phyloP scores from a whole-genome alignment of 306 rosid genomes.

The Medicago lupulina region DNA sequence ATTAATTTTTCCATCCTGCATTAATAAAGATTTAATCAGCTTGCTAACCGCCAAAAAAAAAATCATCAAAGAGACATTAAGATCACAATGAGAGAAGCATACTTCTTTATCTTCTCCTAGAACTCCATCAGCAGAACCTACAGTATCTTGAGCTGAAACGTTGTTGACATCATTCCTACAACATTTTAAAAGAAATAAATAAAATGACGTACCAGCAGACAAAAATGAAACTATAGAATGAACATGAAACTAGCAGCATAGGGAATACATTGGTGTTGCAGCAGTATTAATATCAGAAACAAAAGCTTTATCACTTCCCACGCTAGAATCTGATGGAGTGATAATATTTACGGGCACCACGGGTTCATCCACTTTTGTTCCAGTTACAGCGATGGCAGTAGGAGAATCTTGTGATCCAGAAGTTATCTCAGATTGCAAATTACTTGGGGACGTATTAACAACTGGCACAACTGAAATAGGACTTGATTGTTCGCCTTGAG shows the following conservation, averaged over 20 bases:
- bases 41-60: constrained; percentile 41
- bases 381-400: constrained; percentile 48
- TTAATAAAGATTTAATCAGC: constrained; percentile 40
- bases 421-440: constrained; percentile 49
- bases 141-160: constrained; percentile 51
- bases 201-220: constrained; percentile 1
- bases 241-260: constrained; percentile 30
- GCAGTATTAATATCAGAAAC: constrained; percentile 43
- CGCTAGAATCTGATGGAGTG: constrained; percentile 48
- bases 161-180: constrained; percentile 59
- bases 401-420: constrained; percentile 67
- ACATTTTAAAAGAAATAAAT: constrained; percentile 37
- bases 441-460: constrained; percentile 49
- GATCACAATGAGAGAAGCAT: constrained; percentile 38
- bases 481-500: constrained; percentile 65
- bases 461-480: constrained; percentile 70
- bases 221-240: constrained; percentile 19
- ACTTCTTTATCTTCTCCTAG: constrained; percentile 63
- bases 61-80: constrained; percentile 25
- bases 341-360: constrained; percentile 52
- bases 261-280: constrained; percentile 64
- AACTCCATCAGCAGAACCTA: constrained; percentile 59
- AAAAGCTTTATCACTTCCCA: constrained; percentile 52
- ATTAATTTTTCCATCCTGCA: constrained; percentile 67
- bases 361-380: constrained; percentile 52